These are phyloP conservation scores for Dryadomyces sulphureus DNA, from an alignment of 2,329 filamentous ascomycete species.

Conservation along the genomic window DNA sequence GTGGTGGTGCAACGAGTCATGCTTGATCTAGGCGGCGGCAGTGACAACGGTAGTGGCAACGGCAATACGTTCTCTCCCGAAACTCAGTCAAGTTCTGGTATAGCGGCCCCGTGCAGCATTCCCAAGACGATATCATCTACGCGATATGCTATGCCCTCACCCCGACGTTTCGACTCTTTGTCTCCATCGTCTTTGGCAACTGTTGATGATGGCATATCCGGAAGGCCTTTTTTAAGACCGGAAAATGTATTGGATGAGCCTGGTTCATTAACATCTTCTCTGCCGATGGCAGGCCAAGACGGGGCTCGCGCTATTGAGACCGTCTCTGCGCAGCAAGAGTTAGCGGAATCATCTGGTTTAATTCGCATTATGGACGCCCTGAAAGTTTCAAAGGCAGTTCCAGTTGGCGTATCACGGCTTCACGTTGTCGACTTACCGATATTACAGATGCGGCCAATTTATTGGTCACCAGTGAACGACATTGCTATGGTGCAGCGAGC, in stretches of 20 bases:
- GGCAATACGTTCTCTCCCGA: not conserved
- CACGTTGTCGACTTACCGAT: constrained; percentile 76
- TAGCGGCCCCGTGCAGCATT: not conserved
- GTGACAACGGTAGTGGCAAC: not conserved
- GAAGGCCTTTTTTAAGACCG: constrained; percentile 37
- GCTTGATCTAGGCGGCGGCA: constrained; percentile 12
- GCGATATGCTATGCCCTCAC: not conserved
- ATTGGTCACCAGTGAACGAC: constrained; percentile 92
- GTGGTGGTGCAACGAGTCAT: constrained; percentile 31
- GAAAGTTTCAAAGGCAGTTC: constrained; percentile 37
- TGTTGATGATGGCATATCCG: constrained; percentile 36
- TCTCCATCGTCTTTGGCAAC: constrained; percentile 7
- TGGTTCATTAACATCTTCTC: not conserved
- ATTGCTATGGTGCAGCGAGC: constrained; percentile 67
- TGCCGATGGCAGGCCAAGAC: not conserved
- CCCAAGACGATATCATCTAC: not conserved
- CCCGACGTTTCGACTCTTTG: not conserved
- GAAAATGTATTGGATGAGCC: not conserved
- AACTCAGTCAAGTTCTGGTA: not conserved
- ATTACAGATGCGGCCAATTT: constrained; percentile 87
- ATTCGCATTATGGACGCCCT: not conserved
- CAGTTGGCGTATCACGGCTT: constrained; percentile 78
- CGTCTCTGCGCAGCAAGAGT: not conserved
- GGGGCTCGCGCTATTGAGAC: too few relatives aligned
- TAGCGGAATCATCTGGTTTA: not conserved